A percentile compares a stretch with the other conserved stretches of the same genome.
Evolutionary conservation across 176 grass and related monocot genomes (phyloP).

Genomic region (Musa beccarii): DNA sequence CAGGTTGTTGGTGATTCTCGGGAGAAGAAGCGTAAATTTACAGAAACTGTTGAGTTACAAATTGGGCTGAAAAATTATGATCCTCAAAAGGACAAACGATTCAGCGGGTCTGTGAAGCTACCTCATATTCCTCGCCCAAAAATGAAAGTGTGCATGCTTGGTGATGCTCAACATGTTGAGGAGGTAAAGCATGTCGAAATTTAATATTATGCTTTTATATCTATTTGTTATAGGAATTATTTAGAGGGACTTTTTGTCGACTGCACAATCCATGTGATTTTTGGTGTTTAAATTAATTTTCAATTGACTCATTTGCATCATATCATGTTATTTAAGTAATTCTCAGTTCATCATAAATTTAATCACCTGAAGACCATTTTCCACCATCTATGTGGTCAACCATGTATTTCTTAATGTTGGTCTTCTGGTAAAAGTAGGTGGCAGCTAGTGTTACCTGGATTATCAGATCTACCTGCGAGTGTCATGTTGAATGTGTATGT

Average conservation of each 20-base stretch:
- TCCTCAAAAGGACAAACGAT: conserved; percentile 27
- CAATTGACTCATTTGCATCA: too few relatives aligned
- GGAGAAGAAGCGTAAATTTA: conserved; percentile 26
- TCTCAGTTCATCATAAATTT: too few relatives aligned
- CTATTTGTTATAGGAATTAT: neutral
- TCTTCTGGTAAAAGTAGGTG: too few relatives aligned
- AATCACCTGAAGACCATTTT: too few relatives aligned
- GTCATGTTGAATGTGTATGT: too few relatives aligned
- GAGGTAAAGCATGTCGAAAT: conserved; percentile 6
- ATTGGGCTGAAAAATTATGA: conserved; percentile 31
- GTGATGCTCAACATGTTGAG: conserved; percentile 27
- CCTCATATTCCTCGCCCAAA: conserved; percentile 29
- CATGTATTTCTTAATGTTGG: too few relatives aligned
- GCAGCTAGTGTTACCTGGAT: too few relatives aligned
- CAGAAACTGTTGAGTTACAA: conserved; percentile 24
- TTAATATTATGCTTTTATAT: neutral
- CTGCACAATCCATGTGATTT: neutral
- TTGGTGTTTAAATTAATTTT: too few relatives aligned
- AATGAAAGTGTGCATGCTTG: conserved; percentile 30
- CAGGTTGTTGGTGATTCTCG: conserved; percentile 9
- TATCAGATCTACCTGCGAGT: too few relatives aligned
- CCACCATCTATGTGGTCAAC: too few relatives aligned
- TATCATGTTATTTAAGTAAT: too few relatives aligned
- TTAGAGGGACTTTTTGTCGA: neutral
- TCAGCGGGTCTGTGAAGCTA: conserved; percentile 24